A percentile compares a stretch with the other conserved stretches of the same genome.
Conservation (phyloP, 1,284 basidiomycete genomes). For the Irpex sp. region DNA sequence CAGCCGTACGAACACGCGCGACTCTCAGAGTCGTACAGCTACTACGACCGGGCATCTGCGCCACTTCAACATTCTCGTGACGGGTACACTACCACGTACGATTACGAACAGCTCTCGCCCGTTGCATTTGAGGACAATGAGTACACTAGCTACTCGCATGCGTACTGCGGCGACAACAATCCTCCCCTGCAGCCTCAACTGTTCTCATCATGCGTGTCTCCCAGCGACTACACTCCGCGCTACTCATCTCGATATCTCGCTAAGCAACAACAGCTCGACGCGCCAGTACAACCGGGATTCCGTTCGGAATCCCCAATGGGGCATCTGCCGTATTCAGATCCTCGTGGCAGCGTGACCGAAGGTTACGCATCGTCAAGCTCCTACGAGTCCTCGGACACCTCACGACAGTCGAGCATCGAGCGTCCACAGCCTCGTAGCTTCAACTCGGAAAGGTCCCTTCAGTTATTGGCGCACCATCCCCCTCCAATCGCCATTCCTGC, state of each 20-base stretch:
- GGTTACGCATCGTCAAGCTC: not conserved
- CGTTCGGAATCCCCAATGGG: constrained; percentile 11
- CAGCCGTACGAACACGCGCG: not conserved
- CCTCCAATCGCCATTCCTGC: constrained; percentile 16
- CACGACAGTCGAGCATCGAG: not conserved
- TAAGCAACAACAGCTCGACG: not conserved
- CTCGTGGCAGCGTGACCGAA: not conserved
- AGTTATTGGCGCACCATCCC: not conserved
- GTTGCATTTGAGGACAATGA: not conserved
- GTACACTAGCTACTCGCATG: not conserved
- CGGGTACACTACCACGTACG: constrained; percentile 3
- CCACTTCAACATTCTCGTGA: not conserved
- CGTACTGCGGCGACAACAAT: not conserved
- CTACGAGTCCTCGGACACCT: not conserved
- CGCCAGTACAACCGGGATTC: not conserved
- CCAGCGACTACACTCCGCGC: not conserved
- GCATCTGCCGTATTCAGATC: constrained; percentile 7
- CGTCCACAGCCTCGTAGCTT: constrained; percentile 3
- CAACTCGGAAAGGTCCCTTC: not conserved
- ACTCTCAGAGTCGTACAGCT: constrained; percentile 4
- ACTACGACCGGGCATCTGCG: not conserved
- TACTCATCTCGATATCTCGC: not conserved
- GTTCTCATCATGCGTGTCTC: not conserved
- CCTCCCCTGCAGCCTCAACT: not conserved
- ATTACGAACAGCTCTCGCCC: not conserved